These are phyloP conservation scores for Phytopythium kandeliae DNA, from an alignment of 352 stramenopile species.

Conservation along the genomic window DNA sequence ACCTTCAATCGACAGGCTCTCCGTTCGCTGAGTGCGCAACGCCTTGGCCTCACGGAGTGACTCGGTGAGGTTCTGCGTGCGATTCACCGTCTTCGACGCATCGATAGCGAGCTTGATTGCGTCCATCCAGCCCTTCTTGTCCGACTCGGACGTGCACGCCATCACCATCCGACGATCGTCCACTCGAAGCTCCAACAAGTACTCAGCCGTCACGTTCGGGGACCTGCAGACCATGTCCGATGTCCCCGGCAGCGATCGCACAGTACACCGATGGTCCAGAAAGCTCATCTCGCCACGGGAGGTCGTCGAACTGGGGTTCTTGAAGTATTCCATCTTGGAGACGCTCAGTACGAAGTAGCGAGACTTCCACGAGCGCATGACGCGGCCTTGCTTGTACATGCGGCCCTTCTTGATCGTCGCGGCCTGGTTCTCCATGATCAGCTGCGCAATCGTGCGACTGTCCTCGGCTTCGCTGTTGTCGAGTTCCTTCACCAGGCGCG, in stretches of 20 bases:
- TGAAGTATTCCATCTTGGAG: constrained; percentile 84
- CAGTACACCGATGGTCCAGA: constrained; percentile 68
- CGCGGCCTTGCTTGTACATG: constrained; percentile 83
- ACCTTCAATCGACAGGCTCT: constrained; percentile 60
- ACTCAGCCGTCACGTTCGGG: constrained; percentile 66
- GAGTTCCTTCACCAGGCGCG: constrained; percentile 60
- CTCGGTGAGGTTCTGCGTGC: constrained; percentile 44
- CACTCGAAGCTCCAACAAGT: constrained; percentile 65
- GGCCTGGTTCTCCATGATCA: constrained; percentile 82
- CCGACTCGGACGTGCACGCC: constrained; percentile 76
- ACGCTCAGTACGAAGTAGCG: constrained; percentile 85
- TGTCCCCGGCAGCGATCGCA: constrained; percentile 59
- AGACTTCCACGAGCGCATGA: constrained; percentile 86
- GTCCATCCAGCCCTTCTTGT: constrained; percentile 87
- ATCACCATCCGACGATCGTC: constrained; percentile 77
- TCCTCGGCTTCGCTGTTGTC: constrained; percentile 67
- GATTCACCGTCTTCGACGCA: constrained; percentile 76
- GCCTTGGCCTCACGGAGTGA: constrained; percentile 47
- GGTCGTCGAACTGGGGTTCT: constrained; percentile 72
- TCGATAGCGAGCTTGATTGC: constrained; percentile 82
- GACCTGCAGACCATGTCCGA: constrained; percentile 67
- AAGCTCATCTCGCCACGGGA: constrained; percentile 79
- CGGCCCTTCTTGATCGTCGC: constrained; percentile 85
- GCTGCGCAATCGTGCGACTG: constrained; percentile 72
- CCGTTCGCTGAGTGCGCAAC: constrained; percentile 56